phyloP scores from a whole-genome alignment of 31 red algal species.

The Endocladia muricata region DNA sequence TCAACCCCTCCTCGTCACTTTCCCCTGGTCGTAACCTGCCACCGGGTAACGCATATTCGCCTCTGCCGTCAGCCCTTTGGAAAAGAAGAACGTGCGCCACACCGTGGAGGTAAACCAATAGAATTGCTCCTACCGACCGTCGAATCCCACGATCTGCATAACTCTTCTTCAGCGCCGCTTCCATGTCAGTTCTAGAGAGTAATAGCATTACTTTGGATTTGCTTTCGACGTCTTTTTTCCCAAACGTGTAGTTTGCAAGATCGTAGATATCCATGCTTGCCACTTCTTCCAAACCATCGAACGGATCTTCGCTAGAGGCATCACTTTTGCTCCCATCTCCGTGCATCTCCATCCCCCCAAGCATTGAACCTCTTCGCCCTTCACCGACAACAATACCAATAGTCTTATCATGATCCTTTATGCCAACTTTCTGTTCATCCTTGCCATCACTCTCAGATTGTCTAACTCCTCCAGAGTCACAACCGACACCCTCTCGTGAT shows the following conservation, averaged over 20 bases:
- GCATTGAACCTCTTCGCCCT: too few species aligned
- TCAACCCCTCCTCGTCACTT: conserved; percentile 70
- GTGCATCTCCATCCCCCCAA: neutral
- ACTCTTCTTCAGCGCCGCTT: conserved; percentile 1
- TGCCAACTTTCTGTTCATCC: too few species aligned
- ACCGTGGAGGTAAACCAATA: conserved; percentile 62
- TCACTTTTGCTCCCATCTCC: neutral
- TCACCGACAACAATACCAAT: neutral
- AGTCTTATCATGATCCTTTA: neutral
- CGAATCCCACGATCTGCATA: conserved; percentile 67
- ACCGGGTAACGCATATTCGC: conserved; percentile 64
- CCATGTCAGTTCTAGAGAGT: conserved; percentile 1
- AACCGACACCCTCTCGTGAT: too few species aligned
- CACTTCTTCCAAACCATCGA: conserved; percentile 26
- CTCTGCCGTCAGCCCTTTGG: conserved; percentile 46
- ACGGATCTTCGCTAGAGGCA: conserved; percentile 25
- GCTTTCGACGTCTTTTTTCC: conserved; percentile 42
- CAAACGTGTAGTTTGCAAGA: conserved; percentile 74
- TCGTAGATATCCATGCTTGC: conserved; percentile 55
- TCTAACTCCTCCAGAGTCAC: too few species aligned
- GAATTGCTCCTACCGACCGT: conserved; percentile 64
- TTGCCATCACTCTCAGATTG: too few species aligned
- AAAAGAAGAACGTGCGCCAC: conserved; percentile 80
- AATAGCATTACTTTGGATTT: conserved; percentile 10
- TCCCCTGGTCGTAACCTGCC: conserved; percentile 82